phyloP scores from a whole-genome alignment of 257 asterid species.

The Solanum paucissectum region DNA sequence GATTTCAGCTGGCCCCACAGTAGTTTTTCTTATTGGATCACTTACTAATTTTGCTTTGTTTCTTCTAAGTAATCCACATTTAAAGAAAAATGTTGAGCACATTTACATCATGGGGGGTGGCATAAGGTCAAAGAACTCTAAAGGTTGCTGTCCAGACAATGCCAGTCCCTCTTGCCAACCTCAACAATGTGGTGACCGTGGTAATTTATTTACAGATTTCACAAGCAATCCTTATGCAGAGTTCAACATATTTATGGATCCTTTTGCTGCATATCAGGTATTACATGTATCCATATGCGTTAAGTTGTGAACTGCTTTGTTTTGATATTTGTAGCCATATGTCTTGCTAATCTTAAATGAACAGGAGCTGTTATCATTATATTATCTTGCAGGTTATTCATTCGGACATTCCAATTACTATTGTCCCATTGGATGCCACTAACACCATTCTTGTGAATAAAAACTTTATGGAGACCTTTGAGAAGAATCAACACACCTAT shows the following conservation, averaged over 20 bases:
- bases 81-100: constrained; percentile 58
- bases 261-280: constrained; percentile 95
- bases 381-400: constrained; percentile 49
- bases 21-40: constrained; percentile 47
- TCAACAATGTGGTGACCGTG: constrained; percentile 54
- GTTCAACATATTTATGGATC: constrained; percentile 73
- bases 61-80: constrained; percentile 57
- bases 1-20: constrained; percentile 62
- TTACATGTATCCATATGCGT: not conserved
- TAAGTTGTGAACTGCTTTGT: not conserved
- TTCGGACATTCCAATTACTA: constrained; percentile 70
- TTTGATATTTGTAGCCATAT: not conserved
- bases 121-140: constrained; percentile 55
- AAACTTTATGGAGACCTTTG: constrained; percentile 34
- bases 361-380: not conserved
- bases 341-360: not conserved
- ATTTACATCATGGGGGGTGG: constrained; percentile 82
- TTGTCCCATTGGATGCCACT: constrained; percentile 89
- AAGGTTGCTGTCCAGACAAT: constrained; percentile 54
- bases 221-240: constrained; percentile 75
- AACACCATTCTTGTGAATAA: constrained; percentile 60
- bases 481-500: constrained; percentile 61
- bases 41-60: constrained; percentile 59
- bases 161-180: constrained; percentile 41
- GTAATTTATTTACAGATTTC: constrained; percentile 57